Percentiles rank a stretch among this genome's conserved stretches.
These are phyloP conservation scores for Malassezia psittaci DNA, from an alignment of 1,284 basidiomycete species.

Conservation along the genomic window DNA sequence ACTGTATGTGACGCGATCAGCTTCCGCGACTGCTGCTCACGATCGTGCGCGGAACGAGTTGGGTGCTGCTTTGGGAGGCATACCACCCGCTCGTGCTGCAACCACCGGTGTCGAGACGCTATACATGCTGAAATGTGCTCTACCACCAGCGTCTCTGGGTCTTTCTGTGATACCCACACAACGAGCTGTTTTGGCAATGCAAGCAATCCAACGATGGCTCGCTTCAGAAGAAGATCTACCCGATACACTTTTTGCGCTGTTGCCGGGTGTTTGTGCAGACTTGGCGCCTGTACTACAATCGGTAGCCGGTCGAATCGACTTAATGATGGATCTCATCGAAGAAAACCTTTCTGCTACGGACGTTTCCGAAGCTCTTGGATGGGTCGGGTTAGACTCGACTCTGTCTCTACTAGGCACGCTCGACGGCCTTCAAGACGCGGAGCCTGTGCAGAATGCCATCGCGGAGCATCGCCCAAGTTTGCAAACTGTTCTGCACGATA, in stretches of 20 bases:
- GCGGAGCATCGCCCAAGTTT: conserved; percentile 40
- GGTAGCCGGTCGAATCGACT: conserved; percentile 77
- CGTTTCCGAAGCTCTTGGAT: conserved; percentile 56
- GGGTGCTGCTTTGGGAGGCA: conserved; percentile 65
- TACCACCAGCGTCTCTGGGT: conserved; percentile 67
- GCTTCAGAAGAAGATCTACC: conserved; percentile 62
- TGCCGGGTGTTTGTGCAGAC: conserved; percentile 65
- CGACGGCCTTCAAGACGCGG: conserved; percentile 62
- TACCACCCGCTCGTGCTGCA: conserved; percentile 59
- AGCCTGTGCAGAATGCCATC: conserved; percentile 1
- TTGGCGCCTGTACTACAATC: conserved; percentile 80
- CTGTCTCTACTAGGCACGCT: conserved; percentile 62
- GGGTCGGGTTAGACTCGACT: conserved; percentile 61
- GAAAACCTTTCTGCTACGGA: conserved; percentile 68
- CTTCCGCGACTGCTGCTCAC: conserved; percentile 53
- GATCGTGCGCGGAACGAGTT: conserved; percentile 80
- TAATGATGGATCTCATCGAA: conserved; percentile 80
- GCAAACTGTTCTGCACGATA: conserved; percentile 25
- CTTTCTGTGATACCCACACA: conserved; percentile 72
- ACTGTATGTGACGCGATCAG: conserved; percentile 5
- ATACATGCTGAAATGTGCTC: conserved; percentile 62
- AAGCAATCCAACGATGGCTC: conserved; percentile 74
- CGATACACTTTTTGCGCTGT: conserved; percentile 62
- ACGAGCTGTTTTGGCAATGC: conserved; percentile 78
- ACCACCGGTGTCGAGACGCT: conserved; percentile 62